phyloP scores from a whole-genome alignment of 1,284 basidiomycete species.

The Microbotryomycetes sp. region DNA sequence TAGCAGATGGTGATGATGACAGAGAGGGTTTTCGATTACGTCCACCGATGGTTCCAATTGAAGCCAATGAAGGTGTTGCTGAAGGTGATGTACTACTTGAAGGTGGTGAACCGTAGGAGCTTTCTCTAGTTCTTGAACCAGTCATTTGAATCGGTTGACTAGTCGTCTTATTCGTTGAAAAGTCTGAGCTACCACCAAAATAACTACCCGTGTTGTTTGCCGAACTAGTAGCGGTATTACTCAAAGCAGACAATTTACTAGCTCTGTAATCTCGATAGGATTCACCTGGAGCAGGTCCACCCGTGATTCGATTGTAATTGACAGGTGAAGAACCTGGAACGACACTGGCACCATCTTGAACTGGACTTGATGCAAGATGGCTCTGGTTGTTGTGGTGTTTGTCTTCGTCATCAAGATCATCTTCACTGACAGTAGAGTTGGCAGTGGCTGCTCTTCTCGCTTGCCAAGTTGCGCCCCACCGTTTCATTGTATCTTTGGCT shows the following conservation, averaged over 20 bases:
- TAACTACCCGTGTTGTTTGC: not conserved
- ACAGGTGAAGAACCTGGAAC: not conserved
- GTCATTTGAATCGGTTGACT: not conserved
- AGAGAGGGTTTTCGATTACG: not conserved
- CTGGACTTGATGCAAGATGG: not conserved
- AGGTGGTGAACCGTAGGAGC: not conserved
- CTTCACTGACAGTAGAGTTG: not conserved
- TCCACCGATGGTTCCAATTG: not conserved
- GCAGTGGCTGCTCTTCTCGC: constrained; percentile 39
- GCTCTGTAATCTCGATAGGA: constrained; percentile 11
- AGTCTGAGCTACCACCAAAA: too few relatives aligned
- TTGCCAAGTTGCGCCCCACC: constrained; percentile 71
- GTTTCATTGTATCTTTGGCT: constrained; percentile 75
- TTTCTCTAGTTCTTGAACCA: not conserved
- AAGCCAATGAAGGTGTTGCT: not conserved
- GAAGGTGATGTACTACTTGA: not conserved
- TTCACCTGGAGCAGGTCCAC: not conserved
- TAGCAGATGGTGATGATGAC: not conserved
- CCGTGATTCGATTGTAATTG: not conserved
- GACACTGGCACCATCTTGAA: constrained; percentile 1
- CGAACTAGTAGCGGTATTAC: too few relatives aligned
- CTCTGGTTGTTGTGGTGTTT: too few relatives aligned
- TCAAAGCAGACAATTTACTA: too few relatives aligned
- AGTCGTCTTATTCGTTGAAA: too few relatives aligned
- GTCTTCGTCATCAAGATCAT: constrained; percentile 1